Evolutionary conservation across 768 basidiomycete species (phyloP), one percentile per base, ranked within the genome.

Genomic region (Pleurotus tuoliensis): DNA sequence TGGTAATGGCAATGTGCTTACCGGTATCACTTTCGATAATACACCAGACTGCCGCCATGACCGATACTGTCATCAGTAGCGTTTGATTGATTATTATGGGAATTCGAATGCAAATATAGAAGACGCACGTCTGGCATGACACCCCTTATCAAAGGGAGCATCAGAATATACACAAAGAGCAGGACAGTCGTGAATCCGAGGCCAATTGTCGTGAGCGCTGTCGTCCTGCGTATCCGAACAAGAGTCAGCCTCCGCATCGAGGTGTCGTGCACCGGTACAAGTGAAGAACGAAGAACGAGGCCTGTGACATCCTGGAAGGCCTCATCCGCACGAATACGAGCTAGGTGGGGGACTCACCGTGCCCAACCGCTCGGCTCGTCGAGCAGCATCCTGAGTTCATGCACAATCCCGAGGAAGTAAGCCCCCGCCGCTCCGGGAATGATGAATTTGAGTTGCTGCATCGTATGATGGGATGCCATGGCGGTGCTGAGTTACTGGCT

Each of bases 401-500:
- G 69, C 37, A 82, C 67, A 9, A 85, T 85, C 30, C 78, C 76
- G 27, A 90, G 73, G 64, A 81, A 81, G 66, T 83, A 85, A 3
- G 88, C 88, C 63, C 84, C 60, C 40, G 71, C 64, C 1, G 75
- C 83, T 9, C 90, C 89, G n/a, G 90, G 88, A 9, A 90, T 63
- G 46, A 90, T 81, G 55, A 90, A 84, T 66, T 90, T 88, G 65
- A 91, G 79, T 72, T 90, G 89, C 49, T 80, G 78, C 56, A 82
- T 66, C 1, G 83, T 81, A 67, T 90, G 84, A 56, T 72, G 57
- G n/a, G 56, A 53, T 15, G 51, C 51, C 51, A 57, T 40, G 24
- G 40, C 18, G 34, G 46, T 27, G 22, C 6, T 5, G 6, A 11
- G 30, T 34, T 11, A 9, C 30, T 34, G 9, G 9, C 8, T 34